Conservation (phyloP, 2,329 filamentous ascomycete genomes). For the Ceratocystis alfenasii region DNA sequence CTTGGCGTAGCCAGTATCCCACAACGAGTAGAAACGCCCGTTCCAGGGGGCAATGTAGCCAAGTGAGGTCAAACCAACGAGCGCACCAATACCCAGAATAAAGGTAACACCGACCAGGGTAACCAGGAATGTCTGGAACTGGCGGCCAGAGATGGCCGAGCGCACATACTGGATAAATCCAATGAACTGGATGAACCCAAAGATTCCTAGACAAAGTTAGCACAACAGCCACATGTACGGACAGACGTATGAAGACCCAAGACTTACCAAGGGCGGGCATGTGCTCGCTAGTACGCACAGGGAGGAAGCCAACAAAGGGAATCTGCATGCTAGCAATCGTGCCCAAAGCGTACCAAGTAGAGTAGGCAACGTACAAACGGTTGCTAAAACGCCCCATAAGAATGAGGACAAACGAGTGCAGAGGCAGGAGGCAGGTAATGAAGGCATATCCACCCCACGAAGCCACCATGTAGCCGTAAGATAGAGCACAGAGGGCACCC, state of each 20-base stretch:
- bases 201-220: constrained; percentile 54
- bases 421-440: constrained; percentile 91
- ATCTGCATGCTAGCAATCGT: constrained; percentile 98
- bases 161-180: constrained; percentile 86
- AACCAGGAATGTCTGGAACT: constrained; percentile 84
- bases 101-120: constrained; percentile 65
- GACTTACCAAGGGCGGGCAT: constrained; percentile 83
- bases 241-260: background rate
- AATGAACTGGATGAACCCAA: constrained; percentile 87
- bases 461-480: constrained; percentile 99
- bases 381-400: constrained; percentile 96
- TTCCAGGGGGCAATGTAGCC: constrained; percentile 96
- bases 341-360: constrained; percentile 93
- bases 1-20: constrained; percentile 98
- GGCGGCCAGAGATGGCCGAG: constrained; percentile 75
- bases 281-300: constrained; percentile 93
- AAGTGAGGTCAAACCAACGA: constrained; percentile 77
- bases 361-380: constrained; percentile 89
- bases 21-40: constrained; percentile 96
- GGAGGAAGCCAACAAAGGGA: constrained; percentile 94
- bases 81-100: constrained; percentile 55
- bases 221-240: background rate
- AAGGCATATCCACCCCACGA: constrained; percentile 99
- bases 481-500: constrained; percentile 86
- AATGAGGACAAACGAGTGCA: constrained; percentile 87